A percentile compares a stretch with the other conserved stretches of the same genome.
Conservation (phyloP, 139 green algal species). For the Limnomonas spitsbergensis region DNA sequence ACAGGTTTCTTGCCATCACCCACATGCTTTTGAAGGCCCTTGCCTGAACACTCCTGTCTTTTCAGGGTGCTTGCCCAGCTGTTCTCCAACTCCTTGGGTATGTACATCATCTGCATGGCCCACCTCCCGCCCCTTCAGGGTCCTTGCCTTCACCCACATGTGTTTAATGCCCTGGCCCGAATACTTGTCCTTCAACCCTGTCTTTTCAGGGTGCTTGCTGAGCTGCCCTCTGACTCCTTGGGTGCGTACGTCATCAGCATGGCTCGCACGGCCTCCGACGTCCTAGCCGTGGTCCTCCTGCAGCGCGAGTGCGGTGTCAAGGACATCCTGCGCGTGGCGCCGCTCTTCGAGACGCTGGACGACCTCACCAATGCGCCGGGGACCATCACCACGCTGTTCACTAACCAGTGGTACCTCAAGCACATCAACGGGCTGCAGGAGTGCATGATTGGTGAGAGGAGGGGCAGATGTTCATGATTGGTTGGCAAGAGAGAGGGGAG, state of each 20-base stretch:
- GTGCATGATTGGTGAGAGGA: slow-evolving; percentile 2
- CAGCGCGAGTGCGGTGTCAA: slow-evolving; percentile 68
- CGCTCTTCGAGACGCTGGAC: slow-evolving; percentile 94
- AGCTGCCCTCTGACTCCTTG: slow-evolving; percentile 58
- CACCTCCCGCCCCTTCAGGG: no score
- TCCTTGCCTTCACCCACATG: no score
- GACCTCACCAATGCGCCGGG: slow-evolving; percentile 24
- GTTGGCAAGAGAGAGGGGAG: no score
- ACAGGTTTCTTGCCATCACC: no score
- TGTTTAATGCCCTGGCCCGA: no score
- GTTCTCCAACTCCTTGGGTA: no score
- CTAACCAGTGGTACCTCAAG: slow-evolving; percentile 40
- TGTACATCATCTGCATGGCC: no score
- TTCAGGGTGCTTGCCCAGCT: no score
- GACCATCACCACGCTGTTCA: slow-evolving; percentile 51
- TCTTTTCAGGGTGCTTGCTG: slow-evolving; percentile 20
- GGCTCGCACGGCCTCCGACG: slow-evolving; percentile 80
- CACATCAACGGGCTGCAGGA: slow-evolving; percentile 11
- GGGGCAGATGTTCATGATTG: no score
- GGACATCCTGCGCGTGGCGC: slow-evolving; percentile 80
- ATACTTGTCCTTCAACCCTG: no score
- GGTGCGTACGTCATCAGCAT: slow-evolving; percentile 97
- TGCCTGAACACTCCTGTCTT: no score
- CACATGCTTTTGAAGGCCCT: no score
- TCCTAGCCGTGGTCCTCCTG: slow-evolving; percentile 92